phyloP scores from a whole-genome alignment of 331 rosid species.

The Pyrus hybrid region DNA sequence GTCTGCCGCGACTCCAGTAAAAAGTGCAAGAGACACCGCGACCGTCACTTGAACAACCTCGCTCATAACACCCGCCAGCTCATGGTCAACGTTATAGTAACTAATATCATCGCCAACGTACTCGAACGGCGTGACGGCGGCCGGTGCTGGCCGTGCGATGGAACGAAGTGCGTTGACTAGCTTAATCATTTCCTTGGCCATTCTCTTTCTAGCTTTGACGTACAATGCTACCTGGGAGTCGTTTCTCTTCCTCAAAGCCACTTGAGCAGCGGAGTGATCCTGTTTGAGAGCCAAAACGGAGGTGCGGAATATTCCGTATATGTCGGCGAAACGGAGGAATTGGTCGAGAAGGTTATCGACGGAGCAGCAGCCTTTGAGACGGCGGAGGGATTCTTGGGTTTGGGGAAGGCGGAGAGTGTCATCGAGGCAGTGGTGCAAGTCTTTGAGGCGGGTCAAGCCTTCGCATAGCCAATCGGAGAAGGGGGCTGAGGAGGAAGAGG shows the following conservation, averaged over 20 bases:
- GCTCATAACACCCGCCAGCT: slow-evolving; percentile 33
- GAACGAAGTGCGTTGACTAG: slow-evolving; percentile 37
- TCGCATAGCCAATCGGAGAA: slow-evolving; percentile 30
- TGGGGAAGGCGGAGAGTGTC: slow-evolving; percentile 75
- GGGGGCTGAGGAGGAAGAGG: slow-evolving; percentile 8
- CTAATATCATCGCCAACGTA: slow-evolving; percentile 27
- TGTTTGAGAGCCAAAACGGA: slow-evolving; percentile 40
- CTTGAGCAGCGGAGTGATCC: slow-evolving; percentile 58
- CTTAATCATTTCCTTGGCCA: slow-evolving; percentile 40
- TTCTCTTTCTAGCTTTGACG: slow-evolving; percentile 35
- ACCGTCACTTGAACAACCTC: slow-evolving; percentile 50
- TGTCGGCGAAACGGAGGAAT: slow-evolving; percentile 62
- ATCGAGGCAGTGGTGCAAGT: slow-evolving; percentile 51
- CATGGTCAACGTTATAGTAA: not conserved
- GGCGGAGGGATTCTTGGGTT: slow-evolving; percentile 55
- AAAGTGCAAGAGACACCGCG: slow-evolving; percentile 47
- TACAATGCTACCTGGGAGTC: slow-evolving; percentile 28
- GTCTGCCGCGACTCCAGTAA: slow-evolving; percentile 35
- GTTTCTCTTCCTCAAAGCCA: slow-evolving; percentile 59
- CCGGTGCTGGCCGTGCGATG: not conserved
- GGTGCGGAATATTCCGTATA: slow-evolving; percentile 65
- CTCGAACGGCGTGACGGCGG: not conserved
- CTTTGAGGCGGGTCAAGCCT: slow-evolving; percentile 50
- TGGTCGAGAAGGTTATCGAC: slow-evolving; percentile 66
- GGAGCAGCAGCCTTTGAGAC: slow-evolving; percentile 17